Evolutionary conservation across 306 rosid genomes (phyloP).

Genomic region (Prunus salicina): DNA sequence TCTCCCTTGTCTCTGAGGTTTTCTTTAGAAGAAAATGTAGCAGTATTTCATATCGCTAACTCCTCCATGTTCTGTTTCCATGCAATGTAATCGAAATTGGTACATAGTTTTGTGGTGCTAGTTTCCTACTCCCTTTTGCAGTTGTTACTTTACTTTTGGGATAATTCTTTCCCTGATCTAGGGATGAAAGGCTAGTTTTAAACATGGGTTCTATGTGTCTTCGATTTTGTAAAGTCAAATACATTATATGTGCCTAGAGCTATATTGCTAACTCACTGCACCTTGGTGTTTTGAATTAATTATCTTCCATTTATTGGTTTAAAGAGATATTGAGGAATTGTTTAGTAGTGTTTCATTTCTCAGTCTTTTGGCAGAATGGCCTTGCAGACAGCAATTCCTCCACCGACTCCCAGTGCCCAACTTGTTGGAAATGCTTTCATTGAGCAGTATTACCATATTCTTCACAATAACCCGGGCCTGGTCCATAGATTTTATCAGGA

Average conservation of each 20-base stretch:
- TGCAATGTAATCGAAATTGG: not conserved
- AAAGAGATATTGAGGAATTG: conserved; percentile 7
- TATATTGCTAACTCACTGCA: not conserved
- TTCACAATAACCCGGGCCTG: conserved; percentile 67
- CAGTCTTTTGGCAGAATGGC: conserved; percentile 51
- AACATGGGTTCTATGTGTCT: not conserved
- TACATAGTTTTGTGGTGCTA: not conserved
- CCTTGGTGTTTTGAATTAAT: conserved; percentile 1
- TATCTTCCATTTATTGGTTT: conserved; percentile 13
- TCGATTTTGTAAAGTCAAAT: not conserved
- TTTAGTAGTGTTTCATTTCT: conserved; percentile 1
- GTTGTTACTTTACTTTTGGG: not conserved
- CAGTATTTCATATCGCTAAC: not conserved
- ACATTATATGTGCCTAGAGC: not conserved
- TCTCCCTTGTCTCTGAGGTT: not conserved
- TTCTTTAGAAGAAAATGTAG: not conserved
- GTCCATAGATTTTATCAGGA: conserved; percentile 73
- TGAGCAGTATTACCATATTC: conserved; percentile 79
- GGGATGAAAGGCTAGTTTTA: not conserved
- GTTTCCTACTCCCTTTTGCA: not conserved
- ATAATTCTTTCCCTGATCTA: not conserved
- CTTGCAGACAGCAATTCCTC: conserved; percentile 44
- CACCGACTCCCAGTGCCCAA: conserved; percentile 51
- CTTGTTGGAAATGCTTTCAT: conserved; percentile 77
- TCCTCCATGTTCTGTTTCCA: not conserved